Evolutionary conservation across 2,329 filamentous ascomycete species (phyloP), one percentile per base, ranked within the genome.

Genomic region (Apiospora phragmitis): DNA sequence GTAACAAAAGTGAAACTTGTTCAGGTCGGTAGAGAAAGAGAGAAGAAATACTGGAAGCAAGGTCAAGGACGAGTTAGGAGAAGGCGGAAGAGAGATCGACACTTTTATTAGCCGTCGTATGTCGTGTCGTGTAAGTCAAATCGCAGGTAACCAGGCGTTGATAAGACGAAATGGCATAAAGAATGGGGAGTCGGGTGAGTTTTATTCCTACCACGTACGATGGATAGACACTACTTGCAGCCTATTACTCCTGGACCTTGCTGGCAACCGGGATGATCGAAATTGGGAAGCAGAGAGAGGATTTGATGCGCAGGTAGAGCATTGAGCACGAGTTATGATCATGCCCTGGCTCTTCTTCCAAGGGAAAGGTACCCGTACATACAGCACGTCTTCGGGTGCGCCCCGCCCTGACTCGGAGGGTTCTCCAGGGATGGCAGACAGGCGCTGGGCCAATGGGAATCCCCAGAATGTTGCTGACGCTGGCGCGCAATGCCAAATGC

Each of bases 111-210:
- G 51, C 18, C 24, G 55, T 62, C 55, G 55, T 62, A 62, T 62
- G 55, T 62, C 55, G 55, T 62, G 55, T 62, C 55, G 55, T 62
- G 55, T 62, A 62, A 62, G 55, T 62, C 55, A 38, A 62, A 62
- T 62, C 32, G 55, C 51, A 59, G 11, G 55, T n/a, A 62, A 62
- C 55, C 55, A 62, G 47, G 55, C 55, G 55, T 35, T 62, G 55
- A 12, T 38, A 38, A 38, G 55, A 24, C 32, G 18, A n/a, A 38
- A n/a, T 38, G 32, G n/a, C 55, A 62, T 32, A 62, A 62, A 62
- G 55, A 62, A 62, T 62, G 55, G 55, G 55, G 55, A 62, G 55
- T 62, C 55, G 32, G 55, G 55, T 62, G 55, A 62, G 55, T 62
- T 62, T 62, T 62, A 62, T 62, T 62, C 55, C 55, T 62, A 38